These are phyloP conservation scores for Neurospora crassa DNA, from an alignment of 2,329 filamentous ascomycete species.

Conservation along the genomic window DNA sequence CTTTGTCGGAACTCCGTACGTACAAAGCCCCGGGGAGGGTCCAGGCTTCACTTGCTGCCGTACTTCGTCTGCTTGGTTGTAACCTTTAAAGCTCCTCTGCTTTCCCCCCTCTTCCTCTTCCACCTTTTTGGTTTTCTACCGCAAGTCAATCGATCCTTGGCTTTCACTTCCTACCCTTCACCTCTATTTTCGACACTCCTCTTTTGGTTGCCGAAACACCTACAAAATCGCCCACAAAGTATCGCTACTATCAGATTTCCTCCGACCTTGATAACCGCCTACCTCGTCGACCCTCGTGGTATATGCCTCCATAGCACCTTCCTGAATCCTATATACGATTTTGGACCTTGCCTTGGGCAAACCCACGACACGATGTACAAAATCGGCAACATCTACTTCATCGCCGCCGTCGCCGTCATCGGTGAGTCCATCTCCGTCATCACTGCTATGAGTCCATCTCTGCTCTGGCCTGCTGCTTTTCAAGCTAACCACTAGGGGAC, in stretches of 20 bases:
- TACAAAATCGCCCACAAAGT: background rate
- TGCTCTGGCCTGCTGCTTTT: background rate
- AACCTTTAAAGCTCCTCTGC: background rate
- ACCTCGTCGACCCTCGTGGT: background rate
- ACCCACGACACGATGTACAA: constrained; percentile 13
- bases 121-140: background rate
- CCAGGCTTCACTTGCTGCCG: background rate
- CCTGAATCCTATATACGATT: background rate
- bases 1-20: background rate
- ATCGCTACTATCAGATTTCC: background rate
- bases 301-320: background rate
- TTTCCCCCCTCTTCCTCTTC: background rate
- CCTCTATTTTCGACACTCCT: background rate
- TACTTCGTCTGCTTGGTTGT: background rate
- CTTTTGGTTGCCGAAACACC: background rate
- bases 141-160: background rate
- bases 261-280: background rate
- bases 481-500: background rate
- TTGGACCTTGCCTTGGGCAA: background rate
- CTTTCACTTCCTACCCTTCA: background rate
- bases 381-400: constrained; percentile 32
- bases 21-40: background rate
- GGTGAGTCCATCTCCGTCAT: constrained; percentile 19
- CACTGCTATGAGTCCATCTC: background rate
- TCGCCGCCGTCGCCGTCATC: constrained; percentile 33